Evolutionary conservation across 331 rosid species (phyloP).

Genomic region (Malus hybrid): DNA sequence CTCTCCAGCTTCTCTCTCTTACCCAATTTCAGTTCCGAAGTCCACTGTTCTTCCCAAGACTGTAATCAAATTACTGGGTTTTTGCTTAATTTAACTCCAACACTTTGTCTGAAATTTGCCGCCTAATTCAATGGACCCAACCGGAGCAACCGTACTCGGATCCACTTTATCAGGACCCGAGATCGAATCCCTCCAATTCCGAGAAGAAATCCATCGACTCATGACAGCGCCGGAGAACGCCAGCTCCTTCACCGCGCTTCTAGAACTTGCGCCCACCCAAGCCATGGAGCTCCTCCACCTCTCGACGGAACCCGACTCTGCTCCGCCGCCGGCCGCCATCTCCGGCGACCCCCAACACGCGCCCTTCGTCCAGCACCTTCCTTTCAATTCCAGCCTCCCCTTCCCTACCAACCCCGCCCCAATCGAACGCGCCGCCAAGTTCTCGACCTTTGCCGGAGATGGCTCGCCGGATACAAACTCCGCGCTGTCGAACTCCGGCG

Average conservation of each 20-base stretch:
- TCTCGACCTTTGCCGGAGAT: constrained; percentile 61
- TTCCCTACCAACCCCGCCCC: constrained; percentile 49
- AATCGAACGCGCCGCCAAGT: constrained; percentile 70
- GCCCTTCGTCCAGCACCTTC: not conserved
- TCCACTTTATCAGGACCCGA: constrained; percentile 35
- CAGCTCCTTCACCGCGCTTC: constrained; percentile 91
- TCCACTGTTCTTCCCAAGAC: not conserved
- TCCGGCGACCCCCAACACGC: constrained; percentile 10
- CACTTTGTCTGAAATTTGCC: not conserved
- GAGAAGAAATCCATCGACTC: constrained; percentile 78
- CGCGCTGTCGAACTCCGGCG: constrained; percentile 30
- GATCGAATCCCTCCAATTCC: constrained; percentile 72
- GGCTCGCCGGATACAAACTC: constrained; percentile 40
- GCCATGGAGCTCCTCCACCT: constrained; percentile 65
- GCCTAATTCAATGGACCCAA: constrained; percentile 53
- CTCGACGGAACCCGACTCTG: constrained; percentile 18
- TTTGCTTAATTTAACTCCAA: not conserved
- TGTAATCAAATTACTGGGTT: not conserved
- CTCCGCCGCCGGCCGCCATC: constrained; percentile 1
- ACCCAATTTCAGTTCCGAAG: not conserved
- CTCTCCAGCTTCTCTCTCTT: not conserved
- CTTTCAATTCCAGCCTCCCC: constrained; percentile 46
- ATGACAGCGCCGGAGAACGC: constrained; percentile 69
- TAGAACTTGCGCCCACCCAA: constrained; percentile 85
- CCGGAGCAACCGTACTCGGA: constrained; percentile 37